Evolutionary conservation across 148 eudicot species (phyloP), one percentile per base, ranked within the genome.

Genomic region (Salicornia ramosissima): DNA sequence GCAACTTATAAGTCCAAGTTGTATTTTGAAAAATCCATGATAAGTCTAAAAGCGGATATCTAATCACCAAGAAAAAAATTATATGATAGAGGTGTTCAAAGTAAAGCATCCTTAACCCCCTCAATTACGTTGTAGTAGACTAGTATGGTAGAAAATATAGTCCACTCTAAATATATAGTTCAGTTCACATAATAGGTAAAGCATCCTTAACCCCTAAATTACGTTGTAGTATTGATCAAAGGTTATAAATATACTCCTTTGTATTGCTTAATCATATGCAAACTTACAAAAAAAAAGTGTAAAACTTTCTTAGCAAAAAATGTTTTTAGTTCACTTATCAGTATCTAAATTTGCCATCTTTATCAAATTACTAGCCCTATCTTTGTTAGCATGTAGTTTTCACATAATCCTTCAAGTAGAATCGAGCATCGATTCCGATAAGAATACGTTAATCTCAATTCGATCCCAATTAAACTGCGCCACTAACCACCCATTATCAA

Each of bases 391-490:
- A 21, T 21, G 43, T 31, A 14, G 49, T 36, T 18, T 46, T 52
- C 55, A 33, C 68, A 68, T 52, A 10, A 43, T 73, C 45, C 30
- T 64, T 28, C 34, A 9, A 1, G 75, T 65, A 0, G 71, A 49
- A 28, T 70, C 79, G 25, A 57, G 18, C 65, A 28, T 77, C 50
- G 54, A 40, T 21, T 66, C 72, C 56, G 87, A 84, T 55, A 81
- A 71, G 72, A 80, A 81, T 54, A 80, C 84, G 24, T 81, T 84
- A n/a, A 58, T 81, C 49, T 73, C 79, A 10, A 51, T 84, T 42
- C 78, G 79, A 53, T 84, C 84, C 28, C 80, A 81, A 55, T 21
- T 79, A 68, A 72, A 40, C 63, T 15, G 51, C 22, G 79, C 81
- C 14, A 60, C 78, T 1, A 74, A 71, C 4, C 68, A 73, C 64